Percentiles rank a stretch among this genome's conserved stretches.
phyloP scores from a whole-genome alignment of 768 basidiomycete genomes.

The Podaxis carcinomalis region DNA sequence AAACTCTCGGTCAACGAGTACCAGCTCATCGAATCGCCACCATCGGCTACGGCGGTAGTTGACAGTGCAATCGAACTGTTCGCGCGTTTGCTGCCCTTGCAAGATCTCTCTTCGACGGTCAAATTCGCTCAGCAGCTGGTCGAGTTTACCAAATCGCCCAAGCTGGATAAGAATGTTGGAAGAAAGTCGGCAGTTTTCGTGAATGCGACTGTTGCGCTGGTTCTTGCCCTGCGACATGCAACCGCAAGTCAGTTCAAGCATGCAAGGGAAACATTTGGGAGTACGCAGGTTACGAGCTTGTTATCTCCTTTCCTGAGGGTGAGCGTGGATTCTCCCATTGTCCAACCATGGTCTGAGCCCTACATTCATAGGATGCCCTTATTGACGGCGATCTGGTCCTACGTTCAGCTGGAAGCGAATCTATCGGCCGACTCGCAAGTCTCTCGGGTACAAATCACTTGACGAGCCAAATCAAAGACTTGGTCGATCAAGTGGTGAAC shows the following conservation, averaged over 20 bases:
- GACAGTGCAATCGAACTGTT: constrained; percentile 90
- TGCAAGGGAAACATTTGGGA: constrained; percentile 64
- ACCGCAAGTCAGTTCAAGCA: constrained; percentile 50
- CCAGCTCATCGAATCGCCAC: constrained; percentile 55
- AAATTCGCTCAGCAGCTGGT: constrained; percentile 55
- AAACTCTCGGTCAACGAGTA: constrained; percentile 40
- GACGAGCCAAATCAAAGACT: constrained; percentile 79
- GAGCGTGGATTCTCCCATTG: constrained; percentile 12
- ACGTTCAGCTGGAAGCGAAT: constrained; percentile 78
- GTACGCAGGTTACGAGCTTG: constrained; percentile 51
- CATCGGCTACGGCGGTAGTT: constrained; percentile 78
- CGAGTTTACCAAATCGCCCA: constrained; percentile 66
- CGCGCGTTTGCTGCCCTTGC: constrained; percentile 69
- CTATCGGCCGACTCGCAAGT: constrained; percentile 82
- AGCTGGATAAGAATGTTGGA: constrained; percentile 83
- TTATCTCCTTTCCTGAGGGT: constrained; percentile 80
- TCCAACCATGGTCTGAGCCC: not conserved
- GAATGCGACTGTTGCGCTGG: constrained; percentile 74
- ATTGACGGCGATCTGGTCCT: constrained; percentile 76
- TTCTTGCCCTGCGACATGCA: constrained; percentile 61
- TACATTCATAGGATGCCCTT: constrained; percentile 56
- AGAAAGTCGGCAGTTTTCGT: constrained; percentile 79
- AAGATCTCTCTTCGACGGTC: constrained; percentile 57
- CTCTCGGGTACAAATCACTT: constrained; percentile 82
- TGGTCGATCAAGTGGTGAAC: constrained; percentile 91